Conservation (phyloP, 2,329 filamentous ascomycete genomes). For the Bipolaris cookei region DNA sequence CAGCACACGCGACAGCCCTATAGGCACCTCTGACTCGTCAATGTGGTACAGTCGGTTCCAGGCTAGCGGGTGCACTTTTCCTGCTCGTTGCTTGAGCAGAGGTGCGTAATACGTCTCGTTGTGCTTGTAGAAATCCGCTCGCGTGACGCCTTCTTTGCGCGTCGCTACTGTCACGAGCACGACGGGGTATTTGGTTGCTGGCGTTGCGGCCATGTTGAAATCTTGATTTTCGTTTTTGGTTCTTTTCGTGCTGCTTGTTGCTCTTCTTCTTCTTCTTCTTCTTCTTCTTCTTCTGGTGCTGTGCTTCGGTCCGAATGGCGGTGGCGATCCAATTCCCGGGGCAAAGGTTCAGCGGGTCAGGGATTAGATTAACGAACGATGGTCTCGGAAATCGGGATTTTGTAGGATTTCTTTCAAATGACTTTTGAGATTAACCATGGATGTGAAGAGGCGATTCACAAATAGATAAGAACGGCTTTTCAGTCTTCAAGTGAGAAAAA, state of each 20-base stretch:
- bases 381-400: no score
- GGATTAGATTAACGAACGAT: no score
- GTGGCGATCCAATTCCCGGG: background rate
- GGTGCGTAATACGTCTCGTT: conserved; percentile 22
- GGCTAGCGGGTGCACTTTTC: conserved; percentile 24
- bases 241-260: background rate
- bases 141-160: conserved; percentile 22
- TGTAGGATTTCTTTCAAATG: no score
- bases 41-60: conserved; percentile 27
- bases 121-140: conserved; percentile 22
- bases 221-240: background rate
- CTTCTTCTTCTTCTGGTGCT: no score
- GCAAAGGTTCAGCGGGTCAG: no score
- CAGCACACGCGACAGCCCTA: conserved; percentile 16
- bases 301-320: no score
- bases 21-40: conserved; percentile 20
- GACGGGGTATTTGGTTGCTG: conserved; percentile 22
- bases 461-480: background rate
- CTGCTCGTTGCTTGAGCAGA: conserved; percentile 18
- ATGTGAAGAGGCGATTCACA: background rate
- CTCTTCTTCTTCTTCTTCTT: background rate
- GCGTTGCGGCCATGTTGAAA: conserved; percentile 14
- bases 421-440: no score
- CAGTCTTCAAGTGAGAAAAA: background rate
- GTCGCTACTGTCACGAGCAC: conserved; percentile 21